Conservation (phyloP, 177 flowering plant genomes). For the Vitis hybrid region DNA sequence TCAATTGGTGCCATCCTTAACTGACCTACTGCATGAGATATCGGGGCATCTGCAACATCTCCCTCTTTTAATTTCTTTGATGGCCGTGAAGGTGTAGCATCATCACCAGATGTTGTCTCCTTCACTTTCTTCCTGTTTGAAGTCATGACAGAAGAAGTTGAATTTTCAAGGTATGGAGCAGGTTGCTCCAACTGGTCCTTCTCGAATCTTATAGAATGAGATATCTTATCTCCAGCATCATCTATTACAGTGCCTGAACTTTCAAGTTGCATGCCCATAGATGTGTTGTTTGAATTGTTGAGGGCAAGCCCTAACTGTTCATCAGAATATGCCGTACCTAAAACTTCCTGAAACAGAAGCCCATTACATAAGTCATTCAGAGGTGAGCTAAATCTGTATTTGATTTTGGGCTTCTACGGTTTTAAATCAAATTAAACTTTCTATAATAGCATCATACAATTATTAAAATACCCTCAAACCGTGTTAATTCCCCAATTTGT, state of each 20-base stretch:
- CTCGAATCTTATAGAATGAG: conserved; percentile 1
- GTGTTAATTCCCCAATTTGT: no score
- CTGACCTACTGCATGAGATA: neutral
- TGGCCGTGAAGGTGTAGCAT: neutral
- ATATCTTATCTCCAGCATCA: conserved; percentile 8
- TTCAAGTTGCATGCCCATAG: conserved; percentile 6
- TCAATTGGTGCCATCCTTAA: neutral
- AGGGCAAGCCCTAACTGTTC: conserved; percentile 1
- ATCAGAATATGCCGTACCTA: conserved; percentile 7
- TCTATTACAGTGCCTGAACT: neutral
- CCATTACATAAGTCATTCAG: neutral
- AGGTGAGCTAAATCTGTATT: neutral
- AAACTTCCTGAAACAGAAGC: conserved; percentile 23
- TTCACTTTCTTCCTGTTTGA: conserved; percentile 8
- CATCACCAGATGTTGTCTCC: neutral
- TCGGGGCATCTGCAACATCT: neutral
- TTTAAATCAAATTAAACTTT: no score
- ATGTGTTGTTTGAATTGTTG: neutral
- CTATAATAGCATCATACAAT: no score
- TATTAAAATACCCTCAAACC: no score
- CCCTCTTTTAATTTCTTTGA: conserved; percentile 4
- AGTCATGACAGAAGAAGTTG: neutral
- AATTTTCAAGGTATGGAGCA: conserved; percentile 9
- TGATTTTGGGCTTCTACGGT: no score
- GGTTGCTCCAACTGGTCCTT: conserved; percentile 16